Evolutionary conservation across 2,329 filamentous ascomycete species (phyloP).

Genomic region (Coniochaeta hoffmannii): DNA sequence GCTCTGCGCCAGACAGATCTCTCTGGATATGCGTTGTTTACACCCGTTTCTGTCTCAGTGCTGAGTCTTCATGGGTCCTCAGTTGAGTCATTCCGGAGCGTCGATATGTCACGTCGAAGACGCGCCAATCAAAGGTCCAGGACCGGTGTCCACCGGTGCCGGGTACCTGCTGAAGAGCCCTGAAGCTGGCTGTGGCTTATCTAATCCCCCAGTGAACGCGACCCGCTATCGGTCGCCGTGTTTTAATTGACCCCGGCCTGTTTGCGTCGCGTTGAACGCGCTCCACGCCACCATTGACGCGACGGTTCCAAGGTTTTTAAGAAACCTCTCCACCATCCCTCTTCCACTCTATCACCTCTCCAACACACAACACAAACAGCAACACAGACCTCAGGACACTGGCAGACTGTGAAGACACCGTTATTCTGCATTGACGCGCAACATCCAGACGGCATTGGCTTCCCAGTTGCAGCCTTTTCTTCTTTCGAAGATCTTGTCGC

Average conservation of each 20-base stretch:
- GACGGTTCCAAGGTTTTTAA: constrained; percentile 1
- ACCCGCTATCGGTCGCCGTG: background rate
- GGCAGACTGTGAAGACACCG: constrained; percentile 4
- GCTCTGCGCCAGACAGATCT: background rate
- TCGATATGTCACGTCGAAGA: background rate
- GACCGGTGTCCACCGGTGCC: background rate
- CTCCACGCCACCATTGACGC: constrained; percentile 1
- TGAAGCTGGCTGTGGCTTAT: background rate
- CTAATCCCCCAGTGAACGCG: background rate
- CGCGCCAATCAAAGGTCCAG: background rate
- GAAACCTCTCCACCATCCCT: constrained; percentile 1
- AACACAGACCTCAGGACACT: background rate
- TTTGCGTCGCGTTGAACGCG: constrained; percentile 2
- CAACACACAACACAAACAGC: background rate
- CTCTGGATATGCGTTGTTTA: background rate
- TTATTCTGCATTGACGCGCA: background rate
- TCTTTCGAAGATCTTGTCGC: background rate
- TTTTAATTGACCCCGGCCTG: constrained; percentile 1
- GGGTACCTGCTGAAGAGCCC: background rate
- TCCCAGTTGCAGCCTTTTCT: background rate
- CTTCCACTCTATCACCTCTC: background rate
- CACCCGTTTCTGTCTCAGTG: background rate
- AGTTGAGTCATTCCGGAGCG: background rate
- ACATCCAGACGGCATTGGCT: background rate
- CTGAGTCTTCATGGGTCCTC: background rate